Evolutionary conservation across 2,329 filamentous ascomycete species (phyloP).

Genomic region (Hymenoscyphus scutula): DNA sequence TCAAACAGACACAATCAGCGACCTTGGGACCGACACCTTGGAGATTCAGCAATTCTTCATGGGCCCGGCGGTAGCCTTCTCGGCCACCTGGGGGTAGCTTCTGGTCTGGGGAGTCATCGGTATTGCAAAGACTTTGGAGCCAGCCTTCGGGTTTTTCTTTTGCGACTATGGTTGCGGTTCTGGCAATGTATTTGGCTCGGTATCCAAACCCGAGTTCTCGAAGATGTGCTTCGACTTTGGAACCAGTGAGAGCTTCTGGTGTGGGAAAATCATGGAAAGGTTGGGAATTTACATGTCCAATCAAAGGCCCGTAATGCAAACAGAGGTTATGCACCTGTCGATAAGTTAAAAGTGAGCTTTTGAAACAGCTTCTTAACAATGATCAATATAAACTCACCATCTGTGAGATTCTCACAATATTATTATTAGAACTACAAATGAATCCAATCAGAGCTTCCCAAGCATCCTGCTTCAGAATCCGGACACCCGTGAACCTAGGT

Average conservation of each 20-base stretch:
- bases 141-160: constrained; percentile 67
- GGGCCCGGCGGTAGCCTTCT: constrained; percentile 70
- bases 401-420: constrained; percentile 89
- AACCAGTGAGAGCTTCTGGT: constrained; percentile 68
- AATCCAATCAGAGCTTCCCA: constrained; percentile 95
- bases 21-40: constrained; percentile 96
- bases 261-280: constrained; percentile 85
- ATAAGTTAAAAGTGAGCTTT: neutral
- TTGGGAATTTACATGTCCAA: constrained; percentile 67
- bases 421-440: constrained; percentile 99
- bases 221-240: constrained; percentile 75
- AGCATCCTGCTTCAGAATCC: constrained; percentile 89
- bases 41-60: constrained; percentile 73
- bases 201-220: constrained; percentile 90
- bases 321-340: constrained; percentile 79
- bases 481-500: constrained; percentile 82
- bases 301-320: constrained; percentile 73
- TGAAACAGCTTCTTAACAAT: neutral
- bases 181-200: constrained; percentile 84
- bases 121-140: constrained; percentile 77
- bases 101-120: constrained; percentile 60
- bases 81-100: constrained; percentile 48
- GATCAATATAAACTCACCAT: constrained; percentile 60
- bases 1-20: constrained; percentile 91
- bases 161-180: constrained; percentile 75